A percentile compares a stretch with the other conserved stretches of the same genome.
Conservation (phyloP, 345 rosid species). For the Trapa incisa region DNA sequence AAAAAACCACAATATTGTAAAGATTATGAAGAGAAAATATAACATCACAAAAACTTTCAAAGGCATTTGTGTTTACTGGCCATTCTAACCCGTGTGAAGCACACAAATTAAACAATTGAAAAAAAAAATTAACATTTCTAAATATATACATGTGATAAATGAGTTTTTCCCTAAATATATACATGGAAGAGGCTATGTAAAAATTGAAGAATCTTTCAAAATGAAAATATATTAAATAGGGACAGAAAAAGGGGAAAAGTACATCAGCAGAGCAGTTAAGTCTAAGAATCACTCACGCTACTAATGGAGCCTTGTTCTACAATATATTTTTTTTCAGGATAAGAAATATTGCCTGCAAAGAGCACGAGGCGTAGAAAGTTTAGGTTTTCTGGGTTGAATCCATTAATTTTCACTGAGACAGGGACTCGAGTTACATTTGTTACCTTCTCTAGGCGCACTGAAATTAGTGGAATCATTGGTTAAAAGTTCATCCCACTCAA, state of each 20-base stretch:
- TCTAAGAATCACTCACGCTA: slow-evolving; percentile 30
- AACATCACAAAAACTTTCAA: background rate
- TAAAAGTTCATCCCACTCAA: slow-evolving; percentile 93
- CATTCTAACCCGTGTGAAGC: too few species aligned
- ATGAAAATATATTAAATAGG: background rate
- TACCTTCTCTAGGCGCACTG: slow-evolving; percentile 35
- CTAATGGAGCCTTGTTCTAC: slow-evolving; percentile 19
- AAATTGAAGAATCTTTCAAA: background rate
- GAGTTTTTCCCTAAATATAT: too few species aligned
- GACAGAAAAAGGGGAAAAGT: background rate
- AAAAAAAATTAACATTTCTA: background rate
- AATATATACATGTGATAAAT: background rate
- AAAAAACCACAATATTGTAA: background rate
- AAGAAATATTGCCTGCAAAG: slow-evolving; percentile 38
- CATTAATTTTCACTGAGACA: background rate
- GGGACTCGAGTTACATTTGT: background rate
- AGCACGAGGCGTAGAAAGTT: background rate
- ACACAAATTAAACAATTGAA: too few species aligned
- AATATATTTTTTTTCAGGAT: slow-evolving; percentile 25
- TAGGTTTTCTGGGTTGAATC: background rate
- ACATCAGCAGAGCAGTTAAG: slow-evolving; percentile 1
- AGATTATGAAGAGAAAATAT: slow-evolving; percentile 10
- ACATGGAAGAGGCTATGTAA: too few species aligned
- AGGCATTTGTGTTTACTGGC: too few species aligned
- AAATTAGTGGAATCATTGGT: slow-evolving; percentile 23